These are phyloP conservation scores for Aegilops longissima DNA, from an alignment of 176 grass and related monocot genomes.

Conservation along the genomic window DNA sequence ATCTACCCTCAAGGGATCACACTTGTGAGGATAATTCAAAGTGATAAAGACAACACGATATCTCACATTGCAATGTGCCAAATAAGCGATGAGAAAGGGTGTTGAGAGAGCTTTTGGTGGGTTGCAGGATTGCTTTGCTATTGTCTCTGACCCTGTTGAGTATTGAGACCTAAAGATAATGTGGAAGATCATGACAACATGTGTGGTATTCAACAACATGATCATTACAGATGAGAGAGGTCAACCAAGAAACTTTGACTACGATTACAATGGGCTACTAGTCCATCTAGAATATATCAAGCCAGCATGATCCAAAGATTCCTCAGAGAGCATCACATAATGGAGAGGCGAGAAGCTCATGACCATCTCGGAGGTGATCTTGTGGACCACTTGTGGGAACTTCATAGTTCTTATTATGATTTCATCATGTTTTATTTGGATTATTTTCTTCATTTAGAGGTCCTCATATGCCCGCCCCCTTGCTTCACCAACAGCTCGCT, in stretches of 20 bases:
- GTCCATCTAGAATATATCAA: not conserved
- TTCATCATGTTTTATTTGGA: not conserved
- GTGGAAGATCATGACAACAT: not conserved
- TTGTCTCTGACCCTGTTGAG: not conserved
- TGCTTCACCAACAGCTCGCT: no score
- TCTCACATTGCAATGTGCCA: not conserved
- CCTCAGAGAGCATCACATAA: no score
- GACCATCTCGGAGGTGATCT: not conserved
- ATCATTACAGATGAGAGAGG: not conserved
- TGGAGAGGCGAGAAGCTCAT: not conserved
- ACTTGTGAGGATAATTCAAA: not conserved
- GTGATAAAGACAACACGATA: not conserved
- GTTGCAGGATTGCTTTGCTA: not conserved
- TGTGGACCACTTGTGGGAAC: not conserved
- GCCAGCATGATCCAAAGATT: not conserved
- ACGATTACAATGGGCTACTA: not conserved
- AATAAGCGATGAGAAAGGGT: not conserved
- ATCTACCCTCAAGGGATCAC: not conserved
- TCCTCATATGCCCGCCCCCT: no score
- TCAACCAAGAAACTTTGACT: not conserved
- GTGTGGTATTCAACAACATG: no score
- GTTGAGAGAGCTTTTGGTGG: not conserved
- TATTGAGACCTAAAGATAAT: not conserved
- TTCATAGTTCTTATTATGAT: not conserved
- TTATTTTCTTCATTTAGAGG: not conserved